Evolutionary conservation across 441 rosid species (phyloP).

Genomic region (Lepidium campestre): DNA sequence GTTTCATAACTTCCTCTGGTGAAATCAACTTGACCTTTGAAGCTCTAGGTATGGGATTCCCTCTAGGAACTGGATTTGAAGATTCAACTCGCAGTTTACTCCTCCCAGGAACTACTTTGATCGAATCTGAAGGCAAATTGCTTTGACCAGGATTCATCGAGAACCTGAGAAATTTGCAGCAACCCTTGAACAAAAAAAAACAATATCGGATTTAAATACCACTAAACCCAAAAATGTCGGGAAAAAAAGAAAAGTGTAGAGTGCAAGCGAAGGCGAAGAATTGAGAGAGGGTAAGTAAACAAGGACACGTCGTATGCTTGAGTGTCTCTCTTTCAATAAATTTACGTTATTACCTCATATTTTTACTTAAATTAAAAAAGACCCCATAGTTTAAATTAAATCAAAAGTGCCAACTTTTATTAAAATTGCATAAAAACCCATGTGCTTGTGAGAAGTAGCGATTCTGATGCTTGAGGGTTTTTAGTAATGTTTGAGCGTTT

Average conservation of each 20-base stretch:
- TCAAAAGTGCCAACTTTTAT: neutral
- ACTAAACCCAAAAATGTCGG: neutral
- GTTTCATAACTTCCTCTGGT: constrained; percentile 31
- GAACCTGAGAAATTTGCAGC: neutral
- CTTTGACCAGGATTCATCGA: neutral
- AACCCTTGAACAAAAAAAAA: neutral
- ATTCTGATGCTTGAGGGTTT: neutral
- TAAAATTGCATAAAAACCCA: neutral
- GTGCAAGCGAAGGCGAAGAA: too few species aligned
- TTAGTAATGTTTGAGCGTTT: neutral
- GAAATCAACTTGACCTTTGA: constrained; percentile 43
- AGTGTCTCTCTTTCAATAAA: too few species aligned
- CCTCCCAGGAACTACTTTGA: constrained; percentile 12
- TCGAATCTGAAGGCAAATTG: constrained; percentile 11
- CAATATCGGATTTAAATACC: neutral
- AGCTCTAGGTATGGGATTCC: constrained; percentile 16
- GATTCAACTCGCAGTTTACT: constrained; percentile 18
- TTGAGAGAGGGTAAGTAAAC: too few species aligned
- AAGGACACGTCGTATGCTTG: too few species aligned
- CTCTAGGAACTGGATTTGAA: constrained; percentile 22
- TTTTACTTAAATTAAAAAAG: neutral
- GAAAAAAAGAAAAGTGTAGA: too few species aligned
- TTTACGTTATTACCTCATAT: neutral
- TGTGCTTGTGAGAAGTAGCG: neutral
- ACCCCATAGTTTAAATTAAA: neutral